These are phyloP conservation scores for Verticillium zaregamsianum DNA, from an alignment of 2,329 filamentous ascomycete genomes.

Conservation along the genomic window DNA sequence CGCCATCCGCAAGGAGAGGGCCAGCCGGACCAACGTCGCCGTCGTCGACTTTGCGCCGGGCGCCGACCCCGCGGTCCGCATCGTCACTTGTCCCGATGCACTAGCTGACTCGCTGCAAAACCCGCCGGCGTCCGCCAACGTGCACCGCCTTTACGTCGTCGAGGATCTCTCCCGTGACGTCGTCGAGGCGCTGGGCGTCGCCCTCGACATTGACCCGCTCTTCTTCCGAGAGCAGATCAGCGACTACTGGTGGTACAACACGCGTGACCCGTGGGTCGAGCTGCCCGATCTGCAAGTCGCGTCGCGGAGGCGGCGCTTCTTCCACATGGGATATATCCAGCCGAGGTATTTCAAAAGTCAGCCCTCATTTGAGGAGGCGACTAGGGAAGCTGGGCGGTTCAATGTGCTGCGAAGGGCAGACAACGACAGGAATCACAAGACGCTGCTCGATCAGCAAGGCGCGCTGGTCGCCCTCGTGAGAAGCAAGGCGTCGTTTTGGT, in stretches of 20 bases:
- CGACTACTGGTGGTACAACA: conserved; percentile 20
- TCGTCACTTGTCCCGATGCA: background rate
- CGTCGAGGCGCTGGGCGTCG: conserved; percentile 34
- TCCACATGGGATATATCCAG: conserved; percentile 19
- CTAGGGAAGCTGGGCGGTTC: conserved; percentile 11
- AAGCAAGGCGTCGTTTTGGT: conserved; percentile 20
- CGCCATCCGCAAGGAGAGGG: background rate
- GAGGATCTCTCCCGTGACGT: conserved; percentile 42
- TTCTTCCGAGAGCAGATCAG: conserved; percentile 30
- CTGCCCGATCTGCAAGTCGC: conserved; percentile 19
- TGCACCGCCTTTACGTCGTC: conserved; percentile 30
- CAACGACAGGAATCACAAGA: conserved; percentile 17
- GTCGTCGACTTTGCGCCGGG: background rate
- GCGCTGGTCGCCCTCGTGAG: conserved; percentile 16
- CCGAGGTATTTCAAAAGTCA: conserved; percentile 17
- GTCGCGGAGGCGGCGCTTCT: conserved; percentile 16
- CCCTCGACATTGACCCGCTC: conserved; percentile 40
- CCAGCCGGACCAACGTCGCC: background rate
- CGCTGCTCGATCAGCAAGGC: conserved; percentile 16
- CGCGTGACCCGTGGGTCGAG: conserved; percentile 20
- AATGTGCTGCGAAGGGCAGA: conserved; percentile 19
- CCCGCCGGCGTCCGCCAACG: background rate
- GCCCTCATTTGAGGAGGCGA: conserved; percentile 4
- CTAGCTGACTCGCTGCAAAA: background rate
- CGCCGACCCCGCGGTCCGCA: background rate